phyloP scores from a whole-genome alignment of 129 eudicot genomes.

The Helianthus tuberosus region DNA sequence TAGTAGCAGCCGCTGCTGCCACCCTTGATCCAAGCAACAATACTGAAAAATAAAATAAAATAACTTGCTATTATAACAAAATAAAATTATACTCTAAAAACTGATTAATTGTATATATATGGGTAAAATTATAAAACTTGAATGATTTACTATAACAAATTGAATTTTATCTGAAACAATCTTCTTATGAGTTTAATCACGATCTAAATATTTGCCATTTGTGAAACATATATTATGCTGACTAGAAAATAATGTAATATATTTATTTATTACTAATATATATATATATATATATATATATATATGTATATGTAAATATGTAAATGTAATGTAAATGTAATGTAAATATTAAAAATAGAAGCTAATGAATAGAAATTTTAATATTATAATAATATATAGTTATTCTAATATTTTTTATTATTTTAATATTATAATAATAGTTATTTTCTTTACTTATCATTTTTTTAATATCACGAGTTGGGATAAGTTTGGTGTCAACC shows the following conservation, averaged over 20 bases:
- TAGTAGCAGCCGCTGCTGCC: constrained; percentile 82
- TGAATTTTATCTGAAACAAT: not conserved
- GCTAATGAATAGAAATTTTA: too few relatives aligned
- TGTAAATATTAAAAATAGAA: too few relatives aligned
- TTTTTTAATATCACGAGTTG: too few relatives aligned
- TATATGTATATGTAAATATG: too few relatives aligned
- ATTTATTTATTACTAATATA: not conserved
- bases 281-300: too few relatives aligned
- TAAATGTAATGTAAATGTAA: too few relatives aligned
- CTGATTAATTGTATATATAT: not conserved
- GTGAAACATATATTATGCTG: not conserved
- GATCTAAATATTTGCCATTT: not conserved
- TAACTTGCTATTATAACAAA: not conserved
- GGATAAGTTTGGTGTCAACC: too few relatives aligned
- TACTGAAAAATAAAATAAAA: constrained; percentile 35
- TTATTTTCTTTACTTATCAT: too few relatives aligned
- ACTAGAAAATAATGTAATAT: not conserved
- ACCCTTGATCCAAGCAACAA: constrained; percentile 77
- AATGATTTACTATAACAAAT: not conserved
- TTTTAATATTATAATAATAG: too few relatives aligned
- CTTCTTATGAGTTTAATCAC: not conserved
- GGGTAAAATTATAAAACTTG: not conserved
- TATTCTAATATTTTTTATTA: too few relatives aligned
- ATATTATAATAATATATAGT: too few relatives aligned
- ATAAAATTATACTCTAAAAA: not conserved